A percentile compares a stretch with the other conserved stretches of the same genome.
phyloP scores from a whole-genome alignment of 2,329 filamentous ascomycete species.

The Fonsecaea pugnacius region DNA sequence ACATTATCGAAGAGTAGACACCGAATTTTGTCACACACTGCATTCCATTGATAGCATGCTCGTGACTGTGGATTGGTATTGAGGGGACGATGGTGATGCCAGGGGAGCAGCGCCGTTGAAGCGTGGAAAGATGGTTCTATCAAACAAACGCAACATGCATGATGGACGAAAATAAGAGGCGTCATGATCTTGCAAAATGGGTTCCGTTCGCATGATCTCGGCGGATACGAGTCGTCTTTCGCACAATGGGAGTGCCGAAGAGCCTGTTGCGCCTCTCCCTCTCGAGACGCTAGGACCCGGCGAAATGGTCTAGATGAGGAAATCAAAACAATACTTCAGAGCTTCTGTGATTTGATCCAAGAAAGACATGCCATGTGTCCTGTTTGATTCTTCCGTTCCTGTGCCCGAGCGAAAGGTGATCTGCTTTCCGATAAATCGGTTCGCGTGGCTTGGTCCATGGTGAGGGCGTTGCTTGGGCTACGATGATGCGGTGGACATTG shows the following conservation, averaged over 20 bases:
- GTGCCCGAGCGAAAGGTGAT: background rate
- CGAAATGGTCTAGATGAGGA: conserved; percentile 5
- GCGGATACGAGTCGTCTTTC: background rate
- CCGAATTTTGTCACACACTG: background rate
- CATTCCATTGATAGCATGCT: background rate
- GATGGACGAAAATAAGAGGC: background rate
- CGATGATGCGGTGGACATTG: too few species aligned
- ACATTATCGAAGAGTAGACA: conserved; percentile 71
- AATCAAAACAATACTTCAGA: background rate
- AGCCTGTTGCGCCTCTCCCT: background rate
- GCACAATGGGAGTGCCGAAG: background rate
- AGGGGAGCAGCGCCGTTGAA: background rate
- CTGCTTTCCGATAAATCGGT: too few species aligned
- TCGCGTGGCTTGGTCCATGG: background rate
- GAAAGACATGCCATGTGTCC: background rate
- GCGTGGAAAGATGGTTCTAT: background rate
- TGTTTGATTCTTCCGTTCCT: background rate
- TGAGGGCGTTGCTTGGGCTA: background rate
- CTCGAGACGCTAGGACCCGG: background rate
- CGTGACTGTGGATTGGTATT: background rate
- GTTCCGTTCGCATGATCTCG: background rate
- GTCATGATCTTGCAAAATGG: background rate
- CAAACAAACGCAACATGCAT: background rate
- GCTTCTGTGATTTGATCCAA: background rate
- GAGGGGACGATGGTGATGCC: background rate